Evolutionary conservation across 1,284 basidiomycete species (phyloP), one percentile per base, ranked within the genome.

Genomic region (Fomitopsis palustris): DNA sequence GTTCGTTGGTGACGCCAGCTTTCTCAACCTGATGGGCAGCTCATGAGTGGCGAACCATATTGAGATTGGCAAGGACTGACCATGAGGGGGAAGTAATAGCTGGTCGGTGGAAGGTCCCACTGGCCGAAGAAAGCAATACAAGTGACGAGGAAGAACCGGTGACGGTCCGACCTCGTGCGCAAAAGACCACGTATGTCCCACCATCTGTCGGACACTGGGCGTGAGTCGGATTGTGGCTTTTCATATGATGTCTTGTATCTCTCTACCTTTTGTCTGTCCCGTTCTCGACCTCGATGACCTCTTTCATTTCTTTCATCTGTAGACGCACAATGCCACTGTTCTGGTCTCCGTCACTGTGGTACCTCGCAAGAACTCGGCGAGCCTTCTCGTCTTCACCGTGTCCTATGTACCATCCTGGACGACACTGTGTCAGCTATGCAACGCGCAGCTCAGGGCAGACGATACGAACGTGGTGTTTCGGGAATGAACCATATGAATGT

Each of bases 291-390:
- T 66, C 64, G 53, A 81, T 80, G 55, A 72, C 70, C 53, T 77
- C 77, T 61, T 70, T 71, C 71, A 81, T 78, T 64, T 81, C 81
- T 45, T 69, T 66, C 60, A 75, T 71, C 68, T 81, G 75, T 52
- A 81, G 70, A 6, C 62, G 62, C 41, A 72, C 75, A 59, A 72
- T 64, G 5, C 65, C 62, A 19, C 69, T 67, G 56, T 67, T 55
- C 2, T 62, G 43, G 35, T 71, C 59, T 4, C 67, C 69, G 19
- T 69, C 62, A 57, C 69, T 69, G 37, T 72, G 69, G 56, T 72
- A 71, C 55, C 65, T 67, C 19, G 61, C 58, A 4, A 73, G 59
- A 42, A 70, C 65, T 19, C 61, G 63, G 49, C 65, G 62, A 2
- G 69, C 72, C 47, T 68, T 66, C 21, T 67, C 63, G 17, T 66